phyloP scores from a whole-genome alignment of 441 rosid species.

The Melastoma candidum region DNA sequence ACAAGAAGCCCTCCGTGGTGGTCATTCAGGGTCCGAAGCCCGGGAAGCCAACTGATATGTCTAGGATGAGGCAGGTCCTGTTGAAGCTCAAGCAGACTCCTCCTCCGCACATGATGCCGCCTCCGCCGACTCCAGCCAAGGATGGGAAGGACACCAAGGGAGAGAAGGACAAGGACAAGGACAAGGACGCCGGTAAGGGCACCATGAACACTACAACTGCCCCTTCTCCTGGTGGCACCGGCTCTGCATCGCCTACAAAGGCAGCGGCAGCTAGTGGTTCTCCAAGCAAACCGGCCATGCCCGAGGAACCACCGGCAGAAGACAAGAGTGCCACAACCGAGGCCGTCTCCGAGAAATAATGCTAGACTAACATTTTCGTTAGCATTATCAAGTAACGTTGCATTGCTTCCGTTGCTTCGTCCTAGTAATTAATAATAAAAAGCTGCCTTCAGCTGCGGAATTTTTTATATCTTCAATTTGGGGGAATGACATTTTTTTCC shows the following conservation, averaged over 20 bases:
- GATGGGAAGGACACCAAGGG: slow-evolving; percentile 22
- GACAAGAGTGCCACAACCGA: too few species aligned
- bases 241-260: neutral
- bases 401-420: too few species aligned
- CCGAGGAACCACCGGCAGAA: too few species aligned
- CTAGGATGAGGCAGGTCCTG: slow-evolving; percentile 84
- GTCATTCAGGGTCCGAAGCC: slow-evolving; percentile 93
- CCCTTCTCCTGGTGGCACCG: slow-evolving; percentile 8
- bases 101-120: slow-evolving; percentile 85
- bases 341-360: too few species aligned
- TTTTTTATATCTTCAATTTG: too few species aligned
- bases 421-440: too few species aligned
- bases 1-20: slow-evolving; percentile 53
- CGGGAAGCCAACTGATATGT: slow-evolving; percentile 84
- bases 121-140: slow-evolving; percentile 27
- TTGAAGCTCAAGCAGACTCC: slow-evolving; percentile 79
- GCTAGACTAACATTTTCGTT: too few species aligned
- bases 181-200: slow-evolving; percentile 13
- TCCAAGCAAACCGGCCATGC: too few species aligned
- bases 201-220: slow-evolving; percentile 15
- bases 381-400: too few species aligned
- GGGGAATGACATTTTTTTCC: too few species aligned
- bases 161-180: slow-evolving; percentile 24
- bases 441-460: too few species aligned
- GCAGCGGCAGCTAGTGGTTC: neutral